Base-by-base conservation (phyloP, 768 basidiomycete species). In the Jaapia argillacea region DNA sequence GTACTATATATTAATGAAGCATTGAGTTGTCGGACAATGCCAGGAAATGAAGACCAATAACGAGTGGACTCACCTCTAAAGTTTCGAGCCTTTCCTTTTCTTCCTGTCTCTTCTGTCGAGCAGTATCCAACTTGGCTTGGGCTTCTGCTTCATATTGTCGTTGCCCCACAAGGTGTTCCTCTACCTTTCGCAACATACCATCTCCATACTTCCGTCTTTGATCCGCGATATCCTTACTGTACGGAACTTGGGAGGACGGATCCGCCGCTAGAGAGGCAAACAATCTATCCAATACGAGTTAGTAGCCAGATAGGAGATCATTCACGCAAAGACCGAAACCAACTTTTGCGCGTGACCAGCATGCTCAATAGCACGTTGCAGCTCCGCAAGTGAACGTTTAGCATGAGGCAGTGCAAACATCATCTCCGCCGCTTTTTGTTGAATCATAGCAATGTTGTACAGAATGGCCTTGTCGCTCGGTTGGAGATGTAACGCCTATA, bases 391-490 rank as follows among this genome's bases (percentile, higher is more conserved):
- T 2, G 84, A 77, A 16, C 94, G 81, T 58, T 91, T 90, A 22
- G 77, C 68, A 1, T 82, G 73, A 1, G 72, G 70, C 21, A 93
- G 63, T 1, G 77, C 71, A 50, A 91, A 81, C 21, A 98, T 64
- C 64, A 97, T 72, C 59, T 97, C 94, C 0, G 90, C 87, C 0
- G 87, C 82, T 62, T 97, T 97, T 59, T 99, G 96, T 60, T 93
- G 83, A 25, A 98, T 91, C 85, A 99, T 93, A 43, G 94, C 93
- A 53, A 97, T 88, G 60, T 99, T 98, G 65, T 93, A 98, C 35
- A 90, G 48, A 41, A 85, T 79, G 3, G 90, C 86, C 57, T 93
- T 92, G 66, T 99, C 96, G 44, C 70, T 74, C 0, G 92, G 91
- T 50, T 85, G 80, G 4, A 91, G 62, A 49, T 88, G 83, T 13